phyloP scores from a whole-genome alignment of 768 basidiomycete genomes.

The Nidularia pulvinata region DNA sequence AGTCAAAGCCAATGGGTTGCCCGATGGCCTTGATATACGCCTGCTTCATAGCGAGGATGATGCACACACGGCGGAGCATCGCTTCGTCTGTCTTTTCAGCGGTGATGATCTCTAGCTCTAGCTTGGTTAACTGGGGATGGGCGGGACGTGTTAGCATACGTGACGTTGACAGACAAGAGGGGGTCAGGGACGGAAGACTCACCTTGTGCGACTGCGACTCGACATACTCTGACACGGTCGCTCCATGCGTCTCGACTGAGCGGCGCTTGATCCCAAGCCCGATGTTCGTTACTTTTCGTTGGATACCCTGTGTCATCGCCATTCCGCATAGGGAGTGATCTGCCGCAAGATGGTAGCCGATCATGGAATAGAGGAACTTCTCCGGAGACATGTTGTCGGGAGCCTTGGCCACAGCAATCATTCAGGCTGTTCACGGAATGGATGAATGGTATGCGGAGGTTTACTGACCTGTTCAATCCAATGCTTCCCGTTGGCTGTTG shows the following conservation, averaged over 20 bases:
- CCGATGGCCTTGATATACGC: constrained; percentile 87
- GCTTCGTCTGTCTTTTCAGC: constrained; percentile 58
- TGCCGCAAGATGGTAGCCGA: constrained; percentile 75
- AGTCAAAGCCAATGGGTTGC: constrained; percentile 80
- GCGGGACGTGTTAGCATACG: neutral
- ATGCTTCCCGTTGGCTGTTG: constrained; percentile 64
- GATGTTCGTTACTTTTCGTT: constrained; percentile 77
- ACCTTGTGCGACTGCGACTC: constrained; percentile 81
- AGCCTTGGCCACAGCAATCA: constrained; percentile 26
- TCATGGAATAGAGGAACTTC: constrained; percentile 70
- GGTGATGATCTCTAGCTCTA: constrained; percentile 49
- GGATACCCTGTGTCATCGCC: constrained; percentile 82
- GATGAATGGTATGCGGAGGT: neutral
- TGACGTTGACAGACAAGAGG: constrained; percentile 1
- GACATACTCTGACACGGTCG: constrained; percentile 59
- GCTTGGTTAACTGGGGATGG: constrained; percentile 12
- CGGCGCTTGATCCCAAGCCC: constrained; percentile 79
- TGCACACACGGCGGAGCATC: constrained; percentile 72
- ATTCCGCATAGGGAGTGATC: constrained; percentile 77
- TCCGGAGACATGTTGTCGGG: constrained; percentile 64
- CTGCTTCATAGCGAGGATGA: constrained; percentile 77
- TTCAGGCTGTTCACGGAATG: constrained; percentile 3
- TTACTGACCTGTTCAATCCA: constrained; percentile 76
- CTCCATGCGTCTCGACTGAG: constrained; percentile 59
- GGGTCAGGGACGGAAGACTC: constrained; percentile 12